Evolutionary conservation across 495 filamentous ascomycete species (phyloP), one percentile per base, ranked within the genome.

Genomic region (Hapsidospora chrysogenum): DNA sequence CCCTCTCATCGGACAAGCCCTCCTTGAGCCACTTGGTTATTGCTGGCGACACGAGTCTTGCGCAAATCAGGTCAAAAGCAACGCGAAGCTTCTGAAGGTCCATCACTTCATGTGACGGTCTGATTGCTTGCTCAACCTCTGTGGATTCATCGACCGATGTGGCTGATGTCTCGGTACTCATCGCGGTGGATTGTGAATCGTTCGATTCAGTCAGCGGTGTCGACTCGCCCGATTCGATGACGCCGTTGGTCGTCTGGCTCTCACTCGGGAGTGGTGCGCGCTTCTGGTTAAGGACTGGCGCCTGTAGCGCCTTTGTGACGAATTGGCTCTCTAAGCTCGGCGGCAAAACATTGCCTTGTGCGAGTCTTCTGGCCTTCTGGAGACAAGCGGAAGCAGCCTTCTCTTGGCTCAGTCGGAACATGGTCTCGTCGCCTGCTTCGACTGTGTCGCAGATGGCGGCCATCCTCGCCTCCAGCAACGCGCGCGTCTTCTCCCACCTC

Each of bases 311-410:
- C 42, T 78, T 76, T 14, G 57, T 62, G 9, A 99, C 69, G 46
- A 92, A 89, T 18, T 71, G 74, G 27, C 92, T 78, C 50, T 95
- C 92, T 65, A 96, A 66, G 44, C 80, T 93, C 27, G 57, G 53
- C 8, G 89, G 85, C 20, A 95, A 52, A 6, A 11, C 6, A 0
- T 72, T 72, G 1, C 58, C 58, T 5, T 60, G 53, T 14, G 64
- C 63, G 69, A 93, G 83, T 0, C 59, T 64, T 35, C 67, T 60
- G 13, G 85, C 85, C 49, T 94, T 96, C 11, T 46, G 41, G 14
- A 81, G 36, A 14, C 96, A 46, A 40, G 80, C 69, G 19, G 47
- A 40, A n/a, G 82, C 37, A 9, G 94, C 63, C 50, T 82, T 87
- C 4, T 55, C 49, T 39, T 75, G 61, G 41, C 60, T 87, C 15